phyloP scores from a whole-genome alignment of 2,329 filamentous ascomycete species.

The Coniosporium tulheliwenetii region DNA sequence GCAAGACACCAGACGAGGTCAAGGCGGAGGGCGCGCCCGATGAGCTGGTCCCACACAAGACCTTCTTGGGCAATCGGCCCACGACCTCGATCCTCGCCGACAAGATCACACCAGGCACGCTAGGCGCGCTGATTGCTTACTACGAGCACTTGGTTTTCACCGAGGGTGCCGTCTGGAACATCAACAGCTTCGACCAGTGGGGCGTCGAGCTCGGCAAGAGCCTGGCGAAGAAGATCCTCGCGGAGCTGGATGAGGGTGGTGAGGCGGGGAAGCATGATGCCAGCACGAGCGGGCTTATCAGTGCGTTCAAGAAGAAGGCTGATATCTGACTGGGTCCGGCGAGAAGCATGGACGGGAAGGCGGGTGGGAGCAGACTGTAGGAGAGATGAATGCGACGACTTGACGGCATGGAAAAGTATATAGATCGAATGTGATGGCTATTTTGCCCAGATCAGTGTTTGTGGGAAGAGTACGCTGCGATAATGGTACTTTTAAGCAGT shows the following conservation, averaged over 20 bases:
- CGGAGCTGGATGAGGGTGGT: constrained; percentile 68
- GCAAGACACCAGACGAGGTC: constrained; percentile 70
- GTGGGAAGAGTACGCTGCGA: too few relatives aligned
- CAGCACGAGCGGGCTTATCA: constrained; percentile 78
- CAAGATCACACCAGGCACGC: constrained; percentile 82
- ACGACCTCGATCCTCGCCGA: constrained; percentile 90
- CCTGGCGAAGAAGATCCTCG: constrained; percentile 54
- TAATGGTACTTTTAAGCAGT: too few relatives aligned
- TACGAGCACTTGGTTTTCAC: constrained; percentile 98
- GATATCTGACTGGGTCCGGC: constrained; percentile 15
- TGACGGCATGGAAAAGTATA: too few relatives aligned
- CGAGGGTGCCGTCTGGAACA: constrained; percentile 96
- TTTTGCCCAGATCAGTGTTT: too few relatives aligned
- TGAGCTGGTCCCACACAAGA: constrained; percentile 88
- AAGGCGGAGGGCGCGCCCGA: constrained; percentile 59
- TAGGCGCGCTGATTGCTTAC: constrained; percentile 93
- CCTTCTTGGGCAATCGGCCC: constrained; percentile 92
- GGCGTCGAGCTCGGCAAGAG: constrained; percentile 96
- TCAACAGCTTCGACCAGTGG: constrained; percentile 99
- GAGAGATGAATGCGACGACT: neutral
- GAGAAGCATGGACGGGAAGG: neutral
- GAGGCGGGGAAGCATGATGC: constrained; percentile 63
- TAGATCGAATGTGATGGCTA: too few relatives aligned
- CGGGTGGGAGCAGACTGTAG: neutral
- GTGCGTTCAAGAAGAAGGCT: constrained; percentile 74